These are phyloP conservation scores for Rhamnella rubrinervis DNA, from an alignment of 331 rosid genomes.

Conservation along the genomic window DNA sequence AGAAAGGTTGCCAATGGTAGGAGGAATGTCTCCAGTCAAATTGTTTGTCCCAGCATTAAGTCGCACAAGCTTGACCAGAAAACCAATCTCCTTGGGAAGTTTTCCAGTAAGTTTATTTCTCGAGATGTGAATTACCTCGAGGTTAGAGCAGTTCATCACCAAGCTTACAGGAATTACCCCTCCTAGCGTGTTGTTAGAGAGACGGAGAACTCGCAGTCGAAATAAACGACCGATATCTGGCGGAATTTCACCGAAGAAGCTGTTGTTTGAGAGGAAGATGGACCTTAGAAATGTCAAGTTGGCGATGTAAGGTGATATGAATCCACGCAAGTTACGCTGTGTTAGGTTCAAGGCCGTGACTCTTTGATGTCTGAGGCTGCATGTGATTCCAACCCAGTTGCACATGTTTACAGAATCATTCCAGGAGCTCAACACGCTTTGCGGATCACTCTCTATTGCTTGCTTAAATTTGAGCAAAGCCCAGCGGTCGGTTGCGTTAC, in stretches of 20 bases:
- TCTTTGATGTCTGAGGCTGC: too few relatives aligned
- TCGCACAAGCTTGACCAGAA: slow-evolving; percentile 1
- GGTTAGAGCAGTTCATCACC: slow-evolving; percentile 8
- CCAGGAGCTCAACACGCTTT: slow-evolving; percentile 39
- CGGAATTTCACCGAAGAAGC: slow-evolving; percentile 44
- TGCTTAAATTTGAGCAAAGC: slow-evolving; percentile 44
- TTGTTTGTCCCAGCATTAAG: not conserved
- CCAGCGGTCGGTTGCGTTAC: slow-evolving; percentile 35
- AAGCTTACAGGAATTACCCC: not conserved
- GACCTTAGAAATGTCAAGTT: slow-evolving; percentile 40
- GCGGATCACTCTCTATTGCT: slow-evolving; percentile 33
- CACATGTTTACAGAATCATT: slow-evolving; percentile 8
- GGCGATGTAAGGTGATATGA: slow-evolving; percentile 41
- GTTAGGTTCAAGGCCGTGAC: too few relatives aligned
- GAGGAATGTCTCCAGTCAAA: slow-evolving; percentile 1
- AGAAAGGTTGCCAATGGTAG: slow-evolving; percentile 6
- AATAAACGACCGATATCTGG: slow-evolving; percentile 34
- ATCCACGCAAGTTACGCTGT: too few relatives aligned
- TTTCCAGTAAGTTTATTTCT: not conserved
- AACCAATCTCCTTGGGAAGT: slow-evolving; percentile 12
- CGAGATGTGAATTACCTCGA: not conserved
- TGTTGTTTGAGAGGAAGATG: slow-evolving; percentile 30
- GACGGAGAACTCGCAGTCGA: slow-evolving; percentile 22
- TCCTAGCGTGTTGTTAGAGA: not conserved
- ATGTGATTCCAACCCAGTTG: too few relatives aligned